Base-by-base conservation (phyloP, 768 basidiomycete genomes). In the Macrolepiota albuminosa region DNA sequence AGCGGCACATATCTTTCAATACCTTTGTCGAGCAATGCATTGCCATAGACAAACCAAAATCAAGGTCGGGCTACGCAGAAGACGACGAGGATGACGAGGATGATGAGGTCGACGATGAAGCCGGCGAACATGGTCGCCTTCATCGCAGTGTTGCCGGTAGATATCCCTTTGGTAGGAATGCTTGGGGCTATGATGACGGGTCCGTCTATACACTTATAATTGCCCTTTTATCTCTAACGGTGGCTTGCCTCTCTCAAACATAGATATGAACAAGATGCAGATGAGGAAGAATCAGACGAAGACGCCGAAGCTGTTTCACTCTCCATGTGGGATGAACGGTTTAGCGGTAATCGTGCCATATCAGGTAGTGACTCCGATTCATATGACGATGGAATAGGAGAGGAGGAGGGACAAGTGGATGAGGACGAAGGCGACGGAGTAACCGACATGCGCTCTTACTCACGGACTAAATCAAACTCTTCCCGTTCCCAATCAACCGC, bases 11-110 rank as follows among this genome's bases (percentile, higher is more conserved):
- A 76, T 89, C 83, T 66, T 98, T 98, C 82, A 98, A 98, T 73
- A 96, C 95, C 0, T 97, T 95, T 70, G 96, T 99, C 42, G 91
- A 97, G 71, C 96, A 98, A 71, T 94, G 86, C 69, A 96, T 99
- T 60, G 88, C 91, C 46, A 91, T 93, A 69, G 91, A 93, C 69
- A 87, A 87, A 66, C 91, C 90, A 1, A 78, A 80, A 65, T 75
- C 74, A 57, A 74, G 68, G 52, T 67, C 62, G 5, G 56, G 62
- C 36, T 60, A 54, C 52, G 36, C 61, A 54, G 66, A 66, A 34
- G 64, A 60, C 43, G 64, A 68, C 16, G 65, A 68, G 24, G 67
- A 61, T 10, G 62, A 72, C 61, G 62, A 71, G 45, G 14, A 51
- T 3, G 66, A 62, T 56, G 64, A 55, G 16, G 66, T 68, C n/a